Evolutionary conservation across 257 asterid genomes (phyloP).

Genomic region (Salvia miltiorrhiza): DNA sequence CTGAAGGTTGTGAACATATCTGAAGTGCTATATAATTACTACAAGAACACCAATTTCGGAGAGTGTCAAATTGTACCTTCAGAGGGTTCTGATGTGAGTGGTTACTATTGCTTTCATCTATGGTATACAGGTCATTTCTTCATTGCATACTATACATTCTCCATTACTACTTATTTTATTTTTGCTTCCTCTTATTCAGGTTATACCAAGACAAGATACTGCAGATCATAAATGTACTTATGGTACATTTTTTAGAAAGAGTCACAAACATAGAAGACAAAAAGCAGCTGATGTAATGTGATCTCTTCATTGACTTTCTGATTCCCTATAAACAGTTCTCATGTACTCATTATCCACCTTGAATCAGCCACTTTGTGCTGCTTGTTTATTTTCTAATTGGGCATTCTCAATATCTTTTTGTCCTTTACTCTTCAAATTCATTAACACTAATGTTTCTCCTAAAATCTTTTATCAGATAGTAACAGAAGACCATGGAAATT

Average conservation of each 20-base stretch:
- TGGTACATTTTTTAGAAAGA: conserved; percentile 28
- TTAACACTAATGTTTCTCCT: conserved; percentile 12
- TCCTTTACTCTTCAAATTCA: conserved; percentile 7
- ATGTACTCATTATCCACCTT: background rate
- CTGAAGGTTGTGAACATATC: conserved; percentile 72
- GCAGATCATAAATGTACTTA: conserved; percentile 32
- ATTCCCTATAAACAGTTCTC: conserved; percentile 13
- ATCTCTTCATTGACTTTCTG: conserved; percentile 23
- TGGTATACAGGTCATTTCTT: background rate
- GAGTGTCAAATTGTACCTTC: conserved; percentile 40
- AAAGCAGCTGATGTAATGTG: conserved; percentile 38
- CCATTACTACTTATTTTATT: conserved; percentile 3
- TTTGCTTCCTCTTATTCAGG: conserved; percentile 34
- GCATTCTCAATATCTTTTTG: background rate
- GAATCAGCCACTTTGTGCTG: conserved; percentile 3
- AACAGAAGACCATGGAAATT: conserved; percentile 27
- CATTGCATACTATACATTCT: background rate
- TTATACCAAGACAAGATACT: conserved; percentile 21
- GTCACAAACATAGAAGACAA: conserved; percentile 34
- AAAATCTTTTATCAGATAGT: conserved; percentile 36
- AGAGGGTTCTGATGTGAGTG: conserved; percentile 47
- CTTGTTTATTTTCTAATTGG: conserved; percentile 14
- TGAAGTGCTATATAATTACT: conserved; percentile 48
- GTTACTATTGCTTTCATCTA: conserved; percentile 19
- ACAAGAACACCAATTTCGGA: conserved; percentile 41